Evolutionary conservation across 345 rosid species (phyloP), one percentile per base, ranked within the genome.

Genomic region (Orychophragmus violaceus): DNA sequence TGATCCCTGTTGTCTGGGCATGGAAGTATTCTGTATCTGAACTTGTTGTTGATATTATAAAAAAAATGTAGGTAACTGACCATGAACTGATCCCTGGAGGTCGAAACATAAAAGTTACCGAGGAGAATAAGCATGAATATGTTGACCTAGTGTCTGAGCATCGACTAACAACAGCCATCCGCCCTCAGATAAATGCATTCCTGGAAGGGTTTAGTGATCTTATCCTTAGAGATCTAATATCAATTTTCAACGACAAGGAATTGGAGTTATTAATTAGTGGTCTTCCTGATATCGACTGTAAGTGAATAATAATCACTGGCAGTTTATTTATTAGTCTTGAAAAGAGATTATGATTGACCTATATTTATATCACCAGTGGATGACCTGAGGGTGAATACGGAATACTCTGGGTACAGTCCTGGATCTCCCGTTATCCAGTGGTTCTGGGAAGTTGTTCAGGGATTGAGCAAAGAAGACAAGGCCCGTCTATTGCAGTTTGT

Each of bases 401-500:
- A 90, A 83, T 93, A 93, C 66, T 88, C 97, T 8, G 98, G 97
- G 13, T 90, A 90, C 66, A 93, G 94, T 74, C 82, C 87, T 59
- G 97, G 87, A 63, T 90, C 97, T 51, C 89, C 89, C n/a, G 82
- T 85, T 60, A 87, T 90, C 66, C 99, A 88, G 69, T 93, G 99
- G 99, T 93, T 93, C 80, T 93, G 97, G 99, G 99, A 93, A 80
- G 97, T 85, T 59, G 99, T 79, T 76, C 96, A 90, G 64, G 94
- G 86, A 65, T 85, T 93, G 76, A 93, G 95, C 83, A 88, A 93
- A 84, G 99, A 93, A 76, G 99, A 90, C 72, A 88, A 86, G 76
- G 99, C 96, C 50, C 90, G 96, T 27, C 89, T 93, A 66, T 82
- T 90, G 65, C 99, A 93, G 82, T 93, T 93, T 74, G 97, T 93